A percentile compares a stretch with the other conserved stretches of the same genome.
Evolutionary conservation across 2,329 filamentous ascomycete genomes (phyloP).

Genomic region (Talaromyces piceae): DNA sequence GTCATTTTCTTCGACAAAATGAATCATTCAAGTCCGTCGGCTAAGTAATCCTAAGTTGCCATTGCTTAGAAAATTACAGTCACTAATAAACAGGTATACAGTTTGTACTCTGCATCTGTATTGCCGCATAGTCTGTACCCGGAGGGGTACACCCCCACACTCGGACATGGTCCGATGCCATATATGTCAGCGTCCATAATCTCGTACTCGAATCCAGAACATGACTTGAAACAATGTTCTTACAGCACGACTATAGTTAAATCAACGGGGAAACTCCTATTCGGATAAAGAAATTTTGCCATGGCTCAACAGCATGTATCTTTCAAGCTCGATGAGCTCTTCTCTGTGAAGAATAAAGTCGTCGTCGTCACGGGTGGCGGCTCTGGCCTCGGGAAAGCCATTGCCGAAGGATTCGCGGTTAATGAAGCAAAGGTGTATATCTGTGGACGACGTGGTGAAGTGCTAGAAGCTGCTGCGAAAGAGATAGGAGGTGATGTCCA

Average conservation of each 20-base stretch:
- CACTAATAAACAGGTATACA: neutral
- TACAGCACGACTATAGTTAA: too few species aligned
- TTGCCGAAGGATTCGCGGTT: constrained; percentile 28
- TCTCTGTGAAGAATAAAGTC: constrained; percentile 10
- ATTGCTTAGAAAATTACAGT: too few species aligned
- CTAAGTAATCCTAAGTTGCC: too few species aligned
- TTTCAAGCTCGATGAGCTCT: constrained; percentile 8
- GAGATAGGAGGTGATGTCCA: constrained; percentile 8
- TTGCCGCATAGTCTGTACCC: neutral
- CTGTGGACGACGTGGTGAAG: constrained; percentile 41
- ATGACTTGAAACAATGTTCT: too few species aligned
- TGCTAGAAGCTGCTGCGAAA: constrained; percentile 23
- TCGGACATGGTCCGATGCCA: neutral
- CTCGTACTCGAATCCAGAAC: too few species aligned
- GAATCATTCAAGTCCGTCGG: too few species aligned
- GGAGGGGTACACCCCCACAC: neutral
- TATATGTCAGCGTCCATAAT: too few species aligned
- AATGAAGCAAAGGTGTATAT: constrained; percentile 50
- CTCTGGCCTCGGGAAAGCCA: constrained; percentile 12
- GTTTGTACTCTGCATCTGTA: too few species aligned
- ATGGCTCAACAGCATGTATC: constrained; percentile 9
- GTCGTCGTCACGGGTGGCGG: constrained; percentile 13
- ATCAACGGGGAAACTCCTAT: too few species aligned
- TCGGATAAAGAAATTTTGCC: neutral
- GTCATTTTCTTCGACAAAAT: too few species aligned